These are phyloP conservation scores for Exsudoporus floridanus DNA, from an alignment of 1,284 basidiomycete species.

Conservation along the genomic window DNA sequence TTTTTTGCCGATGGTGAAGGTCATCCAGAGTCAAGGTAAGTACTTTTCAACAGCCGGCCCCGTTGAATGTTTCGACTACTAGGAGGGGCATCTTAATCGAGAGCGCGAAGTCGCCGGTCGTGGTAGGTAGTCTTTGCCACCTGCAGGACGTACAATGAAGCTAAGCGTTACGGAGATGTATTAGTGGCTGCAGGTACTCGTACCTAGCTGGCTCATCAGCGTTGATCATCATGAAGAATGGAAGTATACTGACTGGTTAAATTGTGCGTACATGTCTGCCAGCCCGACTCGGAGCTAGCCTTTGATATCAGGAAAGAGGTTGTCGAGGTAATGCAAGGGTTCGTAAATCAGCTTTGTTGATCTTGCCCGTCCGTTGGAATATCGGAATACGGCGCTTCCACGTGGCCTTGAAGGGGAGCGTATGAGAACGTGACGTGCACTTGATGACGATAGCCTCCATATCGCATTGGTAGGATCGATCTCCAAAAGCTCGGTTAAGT, in stretches of 20 bases:
- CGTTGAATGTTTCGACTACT: conserved; percentile 65
- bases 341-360: too few relatives aligned
- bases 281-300: conserved; percentile 95
- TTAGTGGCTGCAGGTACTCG: conserved; percentile 60
- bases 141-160: conserved; percentile 74
- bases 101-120: conserved; percentile 69
- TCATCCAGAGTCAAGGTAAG: too few relatives aligned
- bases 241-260: conserved; percentile 69
- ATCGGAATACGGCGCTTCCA: too few relatives aligned
- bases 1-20: too few relatives aligned
- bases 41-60: too few relatives aligned
- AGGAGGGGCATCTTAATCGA: conserved; percentile 83
- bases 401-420: too few relatives aligned
- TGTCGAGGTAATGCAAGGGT: too few relatives aligned
- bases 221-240: background rate
- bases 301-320: conserved; percentile 89
- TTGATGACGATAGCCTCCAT: too few relatives aligned
- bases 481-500: too few relatives aligned
- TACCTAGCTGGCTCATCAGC: conserved; percentile 44
- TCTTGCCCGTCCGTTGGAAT: too few relatives aligned
- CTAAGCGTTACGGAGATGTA: conserved; percentile 73
- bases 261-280: conserved; percentile 82
- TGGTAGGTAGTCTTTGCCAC: conserved; percentile 86
- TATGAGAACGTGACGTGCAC: too few relatives aligned
- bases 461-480: too few relatives aligned